Evolutionary conservation across 2,329 filamentous ascomycete genomes (phyloP), one percentile per base, ranked within the genome.

Genomic region (Aspergillus piperis): DNA sequence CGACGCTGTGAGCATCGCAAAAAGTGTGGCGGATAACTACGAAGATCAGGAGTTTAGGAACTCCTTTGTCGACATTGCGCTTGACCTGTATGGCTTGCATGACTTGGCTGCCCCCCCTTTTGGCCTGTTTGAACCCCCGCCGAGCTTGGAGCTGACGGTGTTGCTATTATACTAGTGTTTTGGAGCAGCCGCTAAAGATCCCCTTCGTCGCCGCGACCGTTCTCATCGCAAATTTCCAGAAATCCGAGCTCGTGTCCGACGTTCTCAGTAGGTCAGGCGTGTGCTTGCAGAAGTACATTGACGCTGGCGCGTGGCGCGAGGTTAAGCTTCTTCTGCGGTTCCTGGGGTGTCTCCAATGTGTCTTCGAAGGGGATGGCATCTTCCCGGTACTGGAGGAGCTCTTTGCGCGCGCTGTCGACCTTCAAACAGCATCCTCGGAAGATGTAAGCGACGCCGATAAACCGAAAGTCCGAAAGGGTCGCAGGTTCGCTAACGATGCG

Each of bases 141-240:
- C 42, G 54, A 15, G 36, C 32, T 13, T 30, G 44, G 60, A 15
- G 49, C 55, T 66, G 42, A 70, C 68, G 71, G 21, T 32, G 63
- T 70, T 42, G 10, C 6, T 30, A 32, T 61, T 23, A 21, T 32
- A 50, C 25, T 61, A 87, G 84, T 66, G 84, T 90, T 47, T 75
- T 91, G 38, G 95, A 99, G 79, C 95, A 99, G 78, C 95, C 95
- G 1, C 89, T 99, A 76, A 98, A 98, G 82, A 96, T 92, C n/a
- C 94, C 95, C 0, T 98, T 97, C 73, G 84, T 96, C 39, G 92
- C 93, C 8, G 91, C 90, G 19, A 88, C 94, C 13, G 84, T 96
- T 47, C 83, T 96, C 60, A 85, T 92, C 59, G 85, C 88, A 66
- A 97, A 98, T 78, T 85, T 86, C 25, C 79, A 90, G 68, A 92